A percentile compares a stretch with the other conserved stretches of the same genome.
These are phyloP conservation scores for Nemania sp. DNA, from an alignment of 2,329 filamentous ascomycete species.

Conservation along the genomic window DNA sequence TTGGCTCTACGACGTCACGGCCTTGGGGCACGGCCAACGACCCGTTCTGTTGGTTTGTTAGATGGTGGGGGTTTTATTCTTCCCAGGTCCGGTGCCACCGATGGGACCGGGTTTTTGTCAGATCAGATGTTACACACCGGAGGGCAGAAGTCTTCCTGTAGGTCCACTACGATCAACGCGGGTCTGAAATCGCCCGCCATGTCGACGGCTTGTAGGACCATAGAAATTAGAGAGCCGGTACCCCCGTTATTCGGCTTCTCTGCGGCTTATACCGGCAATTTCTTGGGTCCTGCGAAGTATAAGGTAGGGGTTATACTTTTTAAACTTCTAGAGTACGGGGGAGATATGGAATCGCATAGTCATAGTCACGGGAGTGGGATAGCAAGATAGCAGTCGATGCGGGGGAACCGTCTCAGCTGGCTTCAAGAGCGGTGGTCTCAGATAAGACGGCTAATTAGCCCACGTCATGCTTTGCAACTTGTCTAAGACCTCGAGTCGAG, in stretches of 20 bases:
- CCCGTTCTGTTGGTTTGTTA: conserved; percentile 65
- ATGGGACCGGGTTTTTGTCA: neutral
- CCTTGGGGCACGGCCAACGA: conserved; percentile 80
- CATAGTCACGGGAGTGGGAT: neutral
- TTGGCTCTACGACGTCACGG: conserved; percentile 67
- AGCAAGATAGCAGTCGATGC: neutral
- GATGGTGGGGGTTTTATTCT: conserved; percentile 1
- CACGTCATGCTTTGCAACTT: neutral
- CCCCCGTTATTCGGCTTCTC: neutral
- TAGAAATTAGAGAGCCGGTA: neutral
- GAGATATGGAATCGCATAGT: neutral
- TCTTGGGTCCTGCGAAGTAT: neutral
- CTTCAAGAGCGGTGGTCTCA: neutral
- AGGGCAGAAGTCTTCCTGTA: conserved; percentile 94
- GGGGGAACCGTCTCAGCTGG: neutral
- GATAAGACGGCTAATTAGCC: neutral
- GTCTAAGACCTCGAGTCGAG: neutral
- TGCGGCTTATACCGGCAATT: neutral
- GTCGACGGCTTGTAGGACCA: neutral
- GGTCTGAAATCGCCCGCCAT: conserved; percentile 48
- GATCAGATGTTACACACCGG: conserved; percentile 63
- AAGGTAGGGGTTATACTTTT: neutral
- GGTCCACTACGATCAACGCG: conserved; percentile 75
- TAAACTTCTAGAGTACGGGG: neutral
- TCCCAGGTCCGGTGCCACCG: neutral